Conservation (phyloP, 2,329 filamentous ascomycete genomes). For the Pseudogymnoascus sp. region DNA sequence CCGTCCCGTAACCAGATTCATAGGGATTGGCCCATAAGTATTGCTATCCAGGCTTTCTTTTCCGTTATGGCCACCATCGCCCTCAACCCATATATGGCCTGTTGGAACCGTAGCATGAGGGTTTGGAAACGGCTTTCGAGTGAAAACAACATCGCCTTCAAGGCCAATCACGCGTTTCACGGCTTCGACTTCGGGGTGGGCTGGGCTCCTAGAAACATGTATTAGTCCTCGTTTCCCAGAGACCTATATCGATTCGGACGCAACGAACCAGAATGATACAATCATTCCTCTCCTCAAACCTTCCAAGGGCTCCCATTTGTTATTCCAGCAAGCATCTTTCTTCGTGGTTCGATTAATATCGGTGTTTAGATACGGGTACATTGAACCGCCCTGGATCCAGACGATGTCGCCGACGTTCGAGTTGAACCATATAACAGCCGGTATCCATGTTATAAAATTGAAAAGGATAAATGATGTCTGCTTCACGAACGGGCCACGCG, state of each 20-base stretch:
- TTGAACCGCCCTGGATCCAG: slow-evolving; percentile 57
- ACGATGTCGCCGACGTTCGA: slow-evolving; percentile 53
- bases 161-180: slow-evolving; percentile 82
- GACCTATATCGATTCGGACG: not conserved
- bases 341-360: slow-evolving; percentile 51
- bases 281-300: slow-evolving; percentile 66
- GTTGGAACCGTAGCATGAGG: slow-evolving; percentile 60
- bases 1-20: slow-evolving; percentile 66
- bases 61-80: slow-evolving; percentile 62
- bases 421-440: slow-evolving; percentile 56
- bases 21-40: slow-evolving; percentile 77
- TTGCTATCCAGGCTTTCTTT: slow-evolving; percentile 76
- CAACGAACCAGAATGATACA: slow-evolving; percentile 58
- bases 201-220: slow-evolving; percentile 53
- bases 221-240: not conserved
- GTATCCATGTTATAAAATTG: slow-evolving; percentile 55
- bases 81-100: slow-evolving; percentile 93
- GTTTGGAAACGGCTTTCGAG: slow-evolving; percentile 54
- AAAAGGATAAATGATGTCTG: slow-evolving; percentile 42
- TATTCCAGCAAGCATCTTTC: slow-evolving; percentile 52
- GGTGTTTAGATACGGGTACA: slow-evolving; percentile 72
- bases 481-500: slow-evolving; percentile 21
- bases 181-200: slow-evolving; percentile 59
- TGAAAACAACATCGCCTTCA: slow-evolving; percentile 69
- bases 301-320: slow-evolving; percentile 52